Evolutionary conservation across 2,329 filamentous ascomycete genomes (phyloP).

Genomic region (Sordariomycetes sp.): DNA sequence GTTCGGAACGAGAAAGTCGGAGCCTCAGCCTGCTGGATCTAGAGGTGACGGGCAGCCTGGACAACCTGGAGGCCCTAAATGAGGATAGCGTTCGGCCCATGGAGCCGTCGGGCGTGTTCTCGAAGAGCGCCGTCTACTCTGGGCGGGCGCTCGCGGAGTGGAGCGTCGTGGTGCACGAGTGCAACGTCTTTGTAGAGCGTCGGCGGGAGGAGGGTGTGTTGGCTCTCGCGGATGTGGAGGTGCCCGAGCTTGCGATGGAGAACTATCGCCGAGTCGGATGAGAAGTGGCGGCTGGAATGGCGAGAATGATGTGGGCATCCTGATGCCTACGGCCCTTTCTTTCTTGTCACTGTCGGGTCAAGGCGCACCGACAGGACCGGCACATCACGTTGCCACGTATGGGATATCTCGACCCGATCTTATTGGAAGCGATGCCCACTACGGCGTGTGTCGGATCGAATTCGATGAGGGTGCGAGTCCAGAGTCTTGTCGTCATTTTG

Average conservation of each 20-base stretch:
- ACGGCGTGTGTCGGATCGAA: too few relatives aligned
- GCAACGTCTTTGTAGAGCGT: conserved; percentile 69
- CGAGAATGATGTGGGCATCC: not conserved
- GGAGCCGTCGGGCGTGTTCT: conserved; percentile 30
- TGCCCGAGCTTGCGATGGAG: conserved; percentile 25
- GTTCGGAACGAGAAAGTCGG: not conserved
- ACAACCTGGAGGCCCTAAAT: not conserved
- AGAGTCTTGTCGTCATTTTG: not conserved
- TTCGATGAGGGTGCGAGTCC: too few relatives aligned
- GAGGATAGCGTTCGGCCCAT: conserved; percentile 19
- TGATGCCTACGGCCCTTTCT: not conserved
- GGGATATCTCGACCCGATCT: too few relatives aligned
- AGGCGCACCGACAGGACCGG: too few relatives aligned
- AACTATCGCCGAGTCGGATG: conserved; percentile 18
- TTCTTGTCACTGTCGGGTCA: not conserved
- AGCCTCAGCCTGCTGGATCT: not conserved
- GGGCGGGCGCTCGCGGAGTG: conserved; percentile 70
- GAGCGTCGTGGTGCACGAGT: conserved; percentile 61
- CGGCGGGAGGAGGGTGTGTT: conserved; percentile 61
- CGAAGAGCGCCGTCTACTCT: conserved; percentile 42
- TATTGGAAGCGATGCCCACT: too few relatives aligned
- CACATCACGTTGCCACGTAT: too few relatives aligned
- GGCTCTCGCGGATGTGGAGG: conserved; percentile 52
- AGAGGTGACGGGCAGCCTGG: not conserved
- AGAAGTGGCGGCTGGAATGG: not conserved